These are phyloP conservation scores for Solanum lignicaule DNA, from an alignment of 257 asterid species.

Conservation along the genomic window DNA sequence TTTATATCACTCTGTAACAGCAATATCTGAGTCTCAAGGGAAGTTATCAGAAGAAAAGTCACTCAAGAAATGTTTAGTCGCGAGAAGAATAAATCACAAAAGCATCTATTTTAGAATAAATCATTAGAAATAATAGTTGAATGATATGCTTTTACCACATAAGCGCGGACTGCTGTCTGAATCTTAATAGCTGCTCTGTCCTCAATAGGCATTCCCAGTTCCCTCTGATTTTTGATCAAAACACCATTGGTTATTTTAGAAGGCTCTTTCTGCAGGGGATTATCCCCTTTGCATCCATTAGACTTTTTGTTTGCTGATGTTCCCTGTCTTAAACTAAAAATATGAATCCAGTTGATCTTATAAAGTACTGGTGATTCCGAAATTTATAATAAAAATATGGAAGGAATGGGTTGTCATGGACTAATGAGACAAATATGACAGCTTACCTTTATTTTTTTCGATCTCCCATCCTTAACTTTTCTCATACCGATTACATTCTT, in stretches of 20 bases:
- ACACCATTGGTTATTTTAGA: conserved; percentile 12
- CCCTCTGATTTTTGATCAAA: conserved; percentile 17
- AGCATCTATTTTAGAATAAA: not conserved
- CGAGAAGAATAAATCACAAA: not conserved
- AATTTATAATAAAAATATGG: not conserved
- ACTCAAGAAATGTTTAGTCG: not conserved
- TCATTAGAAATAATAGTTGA: not conserved
- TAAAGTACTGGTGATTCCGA: not conserved
- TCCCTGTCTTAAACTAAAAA: conserved; percentile 26
- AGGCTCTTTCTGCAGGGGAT: conserved; percentile 17
- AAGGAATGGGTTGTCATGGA: not conserved
- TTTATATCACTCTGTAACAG: not conserved
- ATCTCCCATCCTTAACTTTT: conserved; percentile 39
- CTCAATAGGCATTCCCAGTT: conserved; percentile 28
- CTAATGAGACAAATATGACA: not conserved
- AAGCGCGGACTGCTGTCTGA: conserved; percentile 72
- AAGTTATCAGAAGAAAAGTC: not conserved
- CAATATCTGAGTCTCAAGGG: not conserved
- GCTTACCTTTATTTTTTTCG: conserved; percentile 45
- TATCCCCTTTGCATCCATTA: conserved; percentile 21
- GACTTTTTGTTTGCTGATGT: conserved; percentile 28
- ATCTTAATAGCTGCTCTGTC: conserved; percentile 68
- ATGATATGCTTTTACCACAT: conserved; percentile 12
- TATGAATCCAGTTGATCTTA: conserved; percentile 1
- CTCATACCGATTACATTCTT: conserved; percentile 58